Evolutionary conservation across 495 filamentous ascomycete genomes (phyloP).

Genomic region (Aspergillus coremiiformis): DNA sequence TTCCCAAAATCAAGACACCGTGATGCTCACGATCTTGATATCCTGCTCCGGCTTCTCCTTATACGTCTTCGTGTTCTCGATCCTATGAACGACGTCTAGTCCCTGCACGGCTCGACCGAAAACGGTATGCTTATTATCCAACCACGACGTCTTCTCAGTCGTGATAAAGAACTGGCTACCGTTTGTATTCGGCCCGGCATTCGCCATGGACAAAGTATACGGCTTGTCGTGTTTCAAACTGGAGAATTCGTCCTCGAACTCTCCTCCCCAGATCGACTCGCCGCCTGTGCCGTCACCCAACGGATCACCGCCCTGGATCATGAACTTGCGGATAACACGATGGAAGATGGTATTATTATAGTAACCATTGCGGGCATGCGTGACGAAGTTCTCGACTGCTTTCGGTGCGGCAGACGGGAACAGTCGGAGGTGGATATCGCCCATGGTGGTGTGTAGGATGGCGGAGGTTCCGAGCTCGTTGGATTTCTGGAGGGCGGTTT

Average conservation of each 20-base stretch:
- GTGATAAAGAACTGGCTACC: constrained; percentile 96
- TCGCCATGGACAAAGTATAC: constrained; percentile 95
- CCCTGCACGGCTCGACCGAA: constrained; percentile 88
- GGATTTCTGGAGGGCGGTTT: constrained; percentile 48
- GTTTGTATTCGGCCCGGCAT: constrained; percentile 78
- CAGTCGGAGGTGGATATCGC: constrained; percentile 89
- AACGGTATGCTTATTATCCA: constrained; percentile 93
- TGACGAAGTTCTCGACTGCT: constrained; percentile 98
- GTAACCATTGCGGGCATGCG: constrained; percentile 78
- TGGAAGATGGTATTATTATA: constrained; percentile 98
- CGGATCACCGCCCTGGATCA: constrained; percentile 91
- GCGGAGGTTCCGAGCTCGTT: constrained; percentile 69
- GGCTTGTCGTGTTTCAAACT: constrained; percentile 89
- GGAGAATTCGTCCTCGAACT: constrained; percentile 95
- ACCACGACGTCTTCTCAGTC: constrained; percentile 92
- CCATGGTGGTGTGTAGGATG: constrained; percentile 85
- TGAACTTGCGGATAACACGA: constrained; percentile 95
- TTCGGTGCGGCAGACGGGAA: constrained; percentile 91
- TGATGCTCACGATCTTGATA: constrained; percentile 92
- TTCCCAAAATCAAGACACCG: constrained; percentile 16
- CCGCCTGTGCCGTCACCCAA: constrained; percentile 92
- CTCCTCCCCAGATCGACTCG: constrained; percentile 92
- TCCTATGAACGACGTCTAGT: constrained; percentile 91
- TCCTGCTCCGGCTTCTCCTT: constrained; percentile 97
- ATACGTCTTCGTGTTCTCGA: constrained; percentile 84